phyloP scores from a whole-genome alignment of 352 stramenopile genomes.

The Aphanomyces euteiches region DNA sequence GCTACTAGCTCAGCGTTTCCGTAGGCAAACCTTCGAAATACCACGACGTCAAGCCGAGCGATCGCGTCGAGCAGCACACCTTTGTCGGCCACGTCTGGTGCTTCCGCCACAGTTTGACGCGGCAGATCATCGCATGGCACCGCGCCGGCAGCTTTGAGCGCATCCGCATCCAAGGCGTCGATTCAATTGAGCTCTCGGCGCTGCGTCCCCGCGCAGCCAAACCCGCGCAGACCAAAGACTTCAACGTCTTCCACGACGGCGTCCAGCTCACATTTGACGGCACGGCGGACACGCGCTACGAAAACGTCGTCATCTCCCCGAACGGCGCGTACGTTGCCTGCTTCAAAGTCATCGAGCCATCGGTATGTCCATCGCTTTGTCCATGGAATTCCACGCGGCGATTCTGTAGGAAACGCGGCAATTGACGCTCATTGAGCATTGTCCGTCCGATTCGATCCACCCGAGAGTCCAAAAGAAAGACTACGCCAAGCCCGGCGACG shows the following conservation, averaged over 20 bases:
- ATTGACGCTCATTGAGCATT: constrained; percentile 9
- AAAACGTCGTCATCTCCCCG: neutral
- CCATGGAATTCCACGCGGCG: no score
- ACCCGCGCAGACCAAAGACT: neutral
- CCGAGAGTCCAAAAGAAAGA: neutral
- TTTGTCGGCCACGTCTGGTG: constrained; percentile 25
- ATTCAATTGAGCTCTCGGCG: neutral
- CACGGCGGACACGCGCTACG: neutral
- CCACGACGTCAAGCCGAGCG: neutral
- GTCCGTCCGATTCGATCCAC: neutral
- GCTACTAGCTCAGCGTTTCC: neutral
- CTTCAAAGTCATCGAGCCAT: constrained; percentile 3
- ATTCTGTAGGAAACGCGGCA: neutral
- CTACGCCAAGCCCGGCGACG: constrained; percentile 17
- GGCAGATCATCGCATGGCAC: neutral
- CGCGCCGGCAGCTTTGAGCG: neutral
- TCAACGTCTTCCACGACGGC: constrained; percentile 19
- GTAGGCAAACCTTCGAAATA: constrained; percentile 5
- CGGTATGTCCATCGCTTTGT: neutral
- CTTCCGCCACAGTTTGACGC: neutral
- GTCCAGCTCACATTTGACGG: constrained; percentile 18
- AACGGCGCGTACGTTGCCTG: constrained; percentile 19
- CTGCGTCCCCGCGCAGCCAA: neutral
- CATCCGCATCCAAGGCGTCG: neutral
- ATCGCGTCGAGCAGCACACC: neutral